phyloP scores from a whole-genome alignment of 768 basidiomycete species.

The Saitozyma sp. region DNA sequence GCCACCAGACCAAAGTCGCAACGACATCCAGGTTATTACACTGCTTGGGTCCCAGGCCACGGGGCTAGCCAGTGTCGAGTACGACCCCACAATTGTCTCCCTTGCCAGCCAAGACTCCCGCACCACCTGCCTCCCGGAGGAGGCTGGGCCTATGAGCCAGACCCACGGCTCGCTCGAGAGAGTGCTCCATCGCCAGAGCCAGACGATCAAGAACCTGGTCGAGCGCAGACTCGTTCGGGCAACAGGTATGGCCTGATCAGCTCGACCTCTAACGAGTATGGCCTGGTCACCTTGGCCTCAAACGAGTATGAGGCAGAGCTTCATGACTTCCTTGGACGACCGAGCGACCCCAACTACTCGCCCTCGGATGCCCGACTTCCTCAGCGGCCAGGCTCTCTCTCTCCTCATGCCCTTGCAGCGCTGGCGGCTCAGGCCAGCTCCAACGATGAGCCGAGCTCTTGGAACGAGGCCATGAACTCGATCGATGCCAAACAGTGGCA shows the following conservation, averaged over 20 bases:
- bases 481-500: not conserved
- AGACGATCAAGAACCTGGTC: not conserved
- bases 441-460: not conserved
- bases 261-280: not conserved
- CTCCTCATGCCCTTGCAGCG: not conserved
- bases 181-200: constrained; percentile 1
- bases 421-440: not conserved
- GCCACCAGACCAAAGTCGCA: too few relatives aligned
- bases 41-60: too few relatives aligned
- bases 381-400: not conserved
- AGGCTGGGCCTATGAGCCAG: not conserved
- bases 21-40: too few relatives aligned
- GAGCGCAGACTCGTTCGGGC: not conserved
- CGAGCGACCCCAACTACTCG: not conserved
- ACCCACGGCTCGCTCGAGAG: constrained; percentile 1
- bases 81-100: too few relatives aligned
- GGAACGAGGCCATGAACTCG: not conserved
- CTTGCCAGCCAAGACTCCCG: too few relatives aligned
- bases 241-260: not conserved
- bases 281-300: not conserved
- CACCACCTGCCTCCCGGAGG: too few relatives aligned
- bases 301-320: constrained; percentile 1
- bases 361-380: constrained; percentile 6
- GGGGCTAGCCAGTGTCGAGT: too few relatives aligned
- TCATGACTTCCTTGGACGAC: constrained; percentile 4